A percentile compares a stretch with the other conserved stretches of the same genome.
Evolutionary conservation across 768 basidiomycete genomes (phyloP).

Genomic region (Boletales sp.): DNA sequence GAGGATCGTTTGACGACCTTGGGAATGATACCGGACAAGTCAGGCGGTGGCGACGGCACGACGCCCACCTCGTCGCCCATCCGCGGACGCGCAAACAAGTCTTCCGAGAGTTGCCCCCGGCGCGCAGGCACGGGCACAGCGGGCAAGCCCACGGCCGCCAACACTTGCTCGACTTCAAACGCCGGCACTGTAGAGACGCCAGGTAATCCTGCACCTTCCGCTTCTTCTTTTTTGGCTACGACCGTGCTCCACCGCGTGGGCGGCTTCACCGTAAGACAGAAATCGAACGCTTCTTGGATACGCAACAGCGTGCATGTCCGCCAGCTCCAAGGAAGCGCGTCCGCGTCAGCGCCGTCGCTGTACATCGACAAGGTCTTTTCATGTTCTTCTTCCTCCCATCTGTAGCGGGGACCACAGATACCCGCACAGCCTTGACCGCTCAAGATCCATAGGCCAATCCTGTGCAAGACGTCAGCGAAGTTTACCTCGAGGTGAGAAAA

Average conservation of each 20-base stretch:
- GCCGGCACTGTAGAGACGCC: constrained; percentile 32
- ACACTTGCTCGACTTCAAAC: constrained; percentile 54
- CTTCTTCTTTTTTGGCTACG: constrained; percentile 30
- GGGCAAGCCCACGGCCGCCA: constrained; percentile 54
- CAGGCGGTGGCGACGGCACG: constrained; percentile 22
- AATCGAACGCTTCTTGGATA: constrained; percentile 77
- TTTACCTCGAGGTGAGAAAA: not conserved
- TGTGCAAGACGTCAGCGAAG: constrained; percentile 23
- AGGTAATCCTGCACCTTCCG: constrained; percentile 17
- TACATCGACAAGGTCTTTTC: constrained; percentile 56
- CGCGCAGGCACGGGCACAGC: constrained; percentile 49
- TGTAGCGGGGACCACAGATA: constrained; percentile 77
- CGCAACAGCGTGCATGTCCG: constrained; percentile 64
- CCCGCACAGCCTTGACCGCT: constrained; percentile 77
- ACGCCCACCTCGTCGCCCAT: constrained; percentile 23
- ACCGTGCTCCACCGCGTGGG: constrained; percentile 33
- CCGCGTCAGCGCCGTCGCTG: constrained; percentile 43
- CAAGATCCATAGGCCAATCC: constrained; percentile 76
- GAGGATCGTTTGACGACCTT: constrained; percentile 44
- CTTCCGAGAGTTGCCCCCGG: constrained; percentile 56
- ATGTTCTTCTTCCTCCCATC: constrained; percentile 79
- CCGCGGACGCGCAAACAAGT: constrained; percentile 59
- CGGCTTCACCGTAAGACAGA: constrained; percentile 56
- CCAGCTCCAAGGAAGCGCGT: constrained; percentile 77
- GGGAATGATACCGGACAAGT: constrained; percentile 41